Conservation (phyloP, 768 basidiomycete genomes). For the Sutorius australiensis region DNA sequence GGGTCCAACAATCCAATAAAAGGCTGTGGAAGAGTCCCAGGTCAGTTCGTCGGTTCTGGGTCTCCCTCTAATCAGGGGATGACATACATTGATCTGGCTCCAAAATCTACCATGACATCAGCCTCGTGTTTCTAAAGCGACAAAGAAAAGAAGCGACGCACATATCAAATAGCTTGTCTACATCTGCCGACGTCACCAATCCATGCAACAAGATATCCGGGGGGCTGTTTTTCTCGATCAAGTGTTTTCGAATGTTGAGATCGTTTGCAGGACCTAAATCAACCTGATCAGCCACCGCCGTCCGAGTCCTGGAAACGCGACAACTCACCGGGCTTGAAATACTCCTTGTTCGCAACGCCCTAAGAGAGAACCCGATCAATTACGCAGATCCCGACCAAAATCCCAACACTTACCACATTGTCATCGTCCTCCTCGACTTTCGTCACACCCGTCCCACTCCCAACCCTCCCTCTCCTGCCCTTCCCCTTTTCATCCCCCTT, state of each 20-base stretch:
- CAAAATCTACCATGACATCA: constrained; percentile 53
- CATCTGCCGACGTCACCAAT: constrained; percentile 71
- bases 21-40: constrained; percentile 33
- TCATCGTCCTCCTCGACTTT: constrained; percentile 54
- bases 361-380: constrained; percentile 25
- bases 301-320: not conserved
- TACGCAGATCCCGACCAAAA: not conserved
- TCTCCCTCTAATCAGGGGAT: not conserved
- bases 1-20: constrained; percentile 78
- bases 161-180: constrained; percentile 83
- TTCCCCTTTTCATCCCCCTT: constrained; percentile 43
- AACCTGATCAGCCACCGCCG: not conserved
- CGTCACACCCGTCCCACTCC: constrained; percentile 6
- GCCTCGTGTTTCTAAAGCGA: not conserved
- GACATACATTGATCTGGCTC: constrained; percentile 60
- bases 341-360: constrained; percentile 79
- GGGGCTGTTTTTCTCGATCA: constrained; percentile 76
- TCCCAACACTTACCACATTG: constrained; percentile 46
- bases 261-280: constrained; percentile 64
- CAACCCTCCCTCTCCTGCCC: constrained; percentile 38
- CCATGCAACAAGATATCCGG: constrained; percentile 82
- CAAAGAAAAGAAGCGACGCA: constrained; percentile 34
- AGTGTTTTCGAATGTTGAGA: constrained; percentile 59
- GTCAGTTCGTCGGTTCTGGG: not conserved
- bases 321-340: constrained; percentile 67